A percentile compares a stretch with the other conserved stretches of the same genome.
Conservation (phyloP, 768 basidiomycete species). For the Leccinum sublutescens region DNA sequence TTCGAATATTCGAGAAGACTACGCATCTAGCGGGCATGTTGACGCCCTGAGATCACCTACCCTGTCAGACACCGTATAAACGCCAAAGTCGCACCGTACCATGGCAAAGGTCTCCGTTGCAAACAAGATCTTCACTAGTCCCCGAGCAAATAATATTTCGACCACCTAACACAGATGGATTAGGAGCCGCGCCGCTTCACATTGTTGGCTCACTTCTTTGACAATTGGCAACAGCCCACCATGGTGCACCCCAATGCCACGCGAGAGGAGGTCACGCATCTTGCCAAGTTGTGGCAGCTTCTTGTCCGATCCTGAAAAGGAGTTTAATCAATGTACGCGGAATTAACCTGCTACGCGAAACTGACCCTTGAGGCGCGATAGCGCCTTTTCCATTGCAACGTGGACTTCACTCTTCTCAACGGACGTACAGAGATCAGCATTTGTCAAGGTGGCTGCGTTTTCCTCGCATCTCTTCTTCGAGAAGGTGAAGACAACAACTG, state of each 20-base stretch:
- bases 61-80: slow-evolving; percentile 11
- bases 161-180: slow-evolving; percentile 61
- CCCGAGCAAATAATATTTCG: slow-evolving; percentile 93
- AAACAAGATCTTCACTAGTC: slow-evolving; percentile 93
- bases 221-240: slow-evolving; percentile 95
- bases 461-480: slow-evolving; percentile 98
- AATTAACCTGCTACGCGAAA: background rate
- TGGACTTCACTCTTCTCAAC: slow-evolving; percentile 98
- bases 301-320: slow-evolving; percentile 74
- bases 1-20: slow-evolving; percentile 91
- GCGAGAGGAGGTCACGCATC: slow-evolving; percentile 84
- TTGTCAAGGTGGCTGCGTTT: slow-evolving; percentile 86
- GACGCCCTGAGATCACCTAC: slow-evolving; percentile 65
- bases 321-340: slow-evolving; percentile 2
- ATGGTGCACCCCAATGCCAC: slow-evolving; percentile 97
- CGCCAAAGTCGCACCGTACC: slow-evolving; percentile 46
- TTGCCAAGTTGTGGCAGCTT: slow-evolving; percentile 89
- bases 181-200: background rate
- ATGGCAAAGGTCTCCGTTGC: slow-evolving; percentile 99
- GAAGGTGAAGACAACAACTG: slow-evolving; percentile 95
- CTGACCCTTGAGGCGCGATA: slow-evolving; percentile 86
- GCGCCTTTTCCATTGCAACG: slow-evolving; percentile 87
- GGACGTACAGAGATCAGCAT: slow-evolving; percentile 82
- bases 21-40: slow-evolving; percentile 99
- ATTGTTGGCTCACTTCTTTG: slow-evolving; percentile 71